phyloP scores from a whole-genome alignment of 768 basidiomycete species.

The Basidioascus undulatus region DNA sequence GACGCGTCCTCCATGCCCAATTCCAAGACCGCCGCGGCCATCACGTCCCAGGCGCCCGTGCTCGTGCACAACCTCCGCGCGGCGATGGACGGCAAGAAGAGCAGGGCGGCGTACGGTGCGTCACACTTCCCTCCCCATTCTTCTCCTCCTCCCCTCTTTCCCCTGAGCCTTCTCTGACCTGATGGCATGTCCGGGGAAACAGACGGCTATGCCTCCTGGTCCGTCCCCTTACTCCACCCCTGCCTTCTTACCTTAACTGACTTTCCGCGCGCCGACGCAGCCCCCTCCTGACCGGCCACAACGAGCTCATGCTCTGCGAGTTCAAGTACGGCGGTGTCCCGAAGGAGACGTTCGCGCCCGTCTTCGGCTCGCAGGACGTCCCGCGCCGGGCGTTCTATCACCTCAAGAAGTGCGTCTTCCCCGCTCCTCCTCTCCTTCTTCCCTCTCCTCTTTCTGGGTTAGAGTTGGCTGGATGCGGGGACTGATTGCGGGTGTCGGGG shows the following conservation, averaged over 20 bases:
- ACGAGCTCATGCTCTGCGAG: constrained; percentile 48
- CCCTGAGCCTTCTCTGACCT: too few species aligned
- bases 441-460: not conserved
- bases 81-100: constrained; percentile 44
- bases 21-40: constrained; percentile 86
- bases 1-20: constrained; percentile 81
- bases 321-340: constrained; percentile 81
- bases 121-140: too few species aligned
- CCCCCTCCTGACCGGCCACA: constrained; percentile 16
- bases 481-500: constrained; percentile 1
- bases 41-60: constrained; percentile 74
- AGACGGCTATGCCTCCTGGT: constrained; percentile 49
- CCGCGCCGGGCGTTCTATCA: constrained; percentile 47
- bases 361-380: constrained; percentile 23
- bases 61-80: constrained; percentile 69
- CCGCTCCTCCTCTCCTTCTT: constrained; percentile 1
- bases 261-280: constrained; percentile 35
- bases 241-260: not conserved
- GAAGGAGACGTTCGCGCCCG: constrained; percentile 52
- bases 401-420: constrained; percentile 38
- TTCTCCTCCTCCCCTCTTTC: too few species aligned
- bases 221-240: not conserved
- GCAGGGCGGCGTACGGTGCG: constrained; percentile 54
- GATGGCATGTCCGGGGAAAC: too few species aligned
- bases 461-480: constrained; percentile 6